These are phyloP conservation scores for Metarhizium rileyi DNA, from an alignment of 2,329 filamentous ascomycete genomes.

Conservation along the genomic window DNA sequence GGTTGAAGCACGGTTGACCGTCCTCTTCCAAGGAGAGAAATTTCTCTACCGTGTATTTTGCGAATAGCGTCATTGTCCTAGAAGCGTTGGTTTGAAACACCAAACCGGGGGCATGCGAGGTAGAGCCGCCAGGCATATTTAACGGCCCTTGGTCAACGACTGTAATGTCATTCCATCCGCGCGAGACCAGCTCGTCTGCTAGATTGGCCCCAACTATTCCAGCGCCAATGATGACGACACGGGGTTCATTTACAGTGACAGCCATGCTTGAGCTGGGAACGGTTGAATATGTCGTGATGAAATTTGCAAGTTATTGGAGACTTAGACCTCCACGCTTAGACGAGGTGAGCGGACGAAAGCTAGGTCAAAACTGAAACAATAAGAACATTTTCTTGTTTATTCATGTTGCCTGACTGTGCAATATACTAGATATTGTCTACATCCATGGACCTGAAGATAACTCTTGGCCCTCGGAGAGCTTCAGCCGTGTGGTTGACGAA, in stretches of 20 bases:
- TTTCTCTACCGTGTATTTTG: constrained; percentile 53
- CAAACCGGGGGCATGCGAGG: constrained; percentile 54
- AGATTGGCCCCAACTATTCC: constrained; percentile 56
- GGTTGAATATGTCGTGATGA: background rate
- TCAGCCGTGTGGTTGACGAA: background rate
- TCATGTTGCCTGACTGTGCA: too few relatives aligned
- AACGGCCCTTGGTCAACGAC: constrained; percentile 56
- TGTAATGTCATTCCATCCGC: constrained; percentile 55
- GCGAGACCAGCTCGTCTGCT: constrained; percentile 51
- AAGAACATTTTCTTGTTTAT: too few relatives aligned
- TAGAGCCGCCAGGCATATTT: constrained; percentile 53
- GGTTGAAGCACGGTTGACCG: constrained; percentile 43
- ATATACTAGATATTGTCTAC: background rate
- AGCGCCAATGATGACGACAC: constrained; percentile 51
- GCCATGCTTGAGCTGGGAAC: constrained; percentile 1
- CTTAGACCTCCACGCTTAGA: too few relatives aligned
- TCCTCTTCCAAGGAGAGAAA: constrained; percentile 37
- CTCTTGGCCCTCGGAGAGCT: background rate
- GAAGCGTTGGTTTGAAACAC: constrained; percentile 54
- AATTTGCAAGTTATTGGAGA: too few relatives aligned
- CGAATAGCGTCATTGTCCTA: constrained; percentile 48
- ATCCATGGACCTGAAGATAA: background rate
- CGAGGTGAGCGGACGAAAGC: too few relatives aligned
- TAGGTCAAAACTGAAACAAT: too few relatives aligned
- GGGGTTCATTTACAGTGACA: constrained; percentile 25